phyloP scores from a whole-genome alignment of 495 filamentous ascomycete genomes.

The Penicillium desertorum region DNA sequence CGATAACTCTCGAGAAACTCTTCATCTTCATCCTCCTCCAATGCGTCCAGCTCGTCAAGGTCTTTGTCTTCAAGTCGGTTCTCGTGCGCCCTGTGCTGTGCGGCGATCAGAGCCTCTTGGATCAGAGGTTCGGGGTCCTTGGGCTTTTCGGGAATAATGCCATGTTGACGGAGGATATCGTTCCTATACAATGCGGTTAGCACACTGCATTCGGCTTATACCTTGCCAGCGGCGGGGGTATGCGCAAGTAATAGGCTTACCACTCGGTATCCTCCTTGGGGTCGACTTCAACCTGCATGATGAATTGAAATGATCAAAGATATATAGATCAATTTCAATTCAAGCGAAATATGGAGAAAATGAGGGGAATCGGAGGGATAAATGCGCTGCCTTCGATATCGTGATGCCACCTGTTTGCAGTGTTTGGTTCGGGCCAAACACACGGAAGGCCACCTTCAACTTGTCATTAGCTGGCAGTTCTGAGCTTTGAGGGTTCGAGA shows the following conservation, averaged over 20 bases:
- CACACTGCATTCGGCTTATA: slow-evolving; percentile 11
- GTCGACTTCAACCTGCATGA: slow-evolving; percentile 86
- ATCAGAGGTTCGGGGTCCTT: slow-evolving; percentile 91
- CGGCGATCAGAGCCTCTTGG: slow-evolving; percentile 89
- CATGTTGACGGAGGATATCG: slow-evolving; percentile 95
- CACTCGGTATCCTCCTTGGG: slow-evolving; percentile 98
- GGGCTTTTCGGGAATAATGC: slow-evolving; percentile 92
- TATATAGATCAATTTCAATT: slow-evolving; percentile 7
- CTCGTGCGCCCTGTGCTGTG: slow-evolving; percentile 75
- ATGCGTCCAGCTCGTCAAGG: slow-evolving; percentile 84
- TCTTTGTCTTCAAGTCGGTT: slow-evolving; percentile 92
- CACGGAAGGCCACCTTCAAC: slow-evolving; percentile 52
- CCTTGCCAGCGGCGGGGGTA: slow-evolving; percentile 14
- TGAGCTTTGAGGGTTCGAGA: slow-evolving; percentile 23
- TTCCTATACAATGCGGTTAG: slow-evolving; percentile 62
- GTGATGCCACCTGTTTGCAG: slow-evolving; percentile 48
- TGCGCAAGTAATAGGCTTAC: slow-evolving; percentile 46
- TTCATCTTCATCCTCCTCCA: slow-evolving; percentile 95
- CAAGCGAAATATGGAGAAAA: slow-evolving; percentile 9
- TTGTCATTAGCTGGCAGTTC: slow-evolving; percentile 36
- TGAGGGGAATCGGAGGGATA: slow-evolving; percentile 8
- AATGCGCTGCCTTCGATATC: slow-evolving; percentile 15
- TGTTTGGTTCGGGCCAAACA: slow-evolving; percentile 46
- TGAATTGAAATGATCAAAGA: slow-evolving; percentile 21
- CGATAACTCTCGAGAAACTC: slow-evolving; percentile 83